Evolutionary conservation across 2,329 filamentous ascomycete species (phyloP).

Genomic region (Zasmidium citrigriseum): DNA sequence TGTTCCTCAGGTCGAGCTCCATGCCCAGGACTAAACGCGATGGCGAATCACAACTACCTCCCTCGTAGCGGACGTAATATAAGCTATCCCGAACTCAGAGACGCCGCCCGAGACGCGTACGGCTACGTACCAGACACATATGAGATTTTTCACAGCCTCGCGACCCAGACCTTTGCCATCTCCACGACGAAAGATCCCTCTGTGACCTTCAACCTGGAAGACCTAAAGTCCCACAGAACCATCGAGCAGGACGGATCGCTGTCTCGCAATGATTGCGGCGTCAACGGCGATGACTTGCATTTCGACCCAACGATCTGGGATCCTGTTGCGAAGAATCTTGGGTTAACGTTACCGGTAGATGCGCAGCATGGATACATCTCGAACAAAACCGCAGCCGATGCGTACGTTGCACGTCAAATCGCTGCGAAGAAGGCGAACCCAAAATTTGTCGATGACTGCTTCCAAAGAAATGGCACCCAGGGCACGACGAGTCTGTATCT

Average conservation of each 20-base stretch:
- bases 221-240: neutral
- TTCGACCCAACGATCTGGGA: neutral
- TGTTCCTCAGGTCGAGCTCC: neutral
- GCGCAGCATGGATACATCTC: neutral
- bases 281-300: neutral
- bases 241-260: neutral
- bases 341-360: neutral
- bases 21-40: conserved; percentile 27
- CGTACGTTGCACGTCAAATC: neutral
- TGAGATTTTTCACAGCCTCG: neutral
- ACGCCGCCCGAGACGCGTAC: neutral
- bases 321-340: neutral
- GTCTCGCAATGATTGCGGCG: neutral
- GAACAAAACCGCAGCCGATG: neutral
- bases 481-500: neutral
- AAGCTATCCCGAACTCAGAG: conserved; percentile 3
- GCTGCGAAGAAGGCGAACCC: neutral
- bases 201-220: neutral
- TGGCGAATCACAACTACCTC: conserved; percentile 33
- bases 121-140: neutral
- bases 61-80: conserved; percentile 23
- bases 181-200: neutral
- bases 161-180: neutral
- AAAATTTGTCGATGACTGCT: neutral
- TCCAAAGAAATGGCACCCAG: neutral